Conservation (phyloP, 768 basidiomycete species). For the Pleurotus giganteus region DNA sequence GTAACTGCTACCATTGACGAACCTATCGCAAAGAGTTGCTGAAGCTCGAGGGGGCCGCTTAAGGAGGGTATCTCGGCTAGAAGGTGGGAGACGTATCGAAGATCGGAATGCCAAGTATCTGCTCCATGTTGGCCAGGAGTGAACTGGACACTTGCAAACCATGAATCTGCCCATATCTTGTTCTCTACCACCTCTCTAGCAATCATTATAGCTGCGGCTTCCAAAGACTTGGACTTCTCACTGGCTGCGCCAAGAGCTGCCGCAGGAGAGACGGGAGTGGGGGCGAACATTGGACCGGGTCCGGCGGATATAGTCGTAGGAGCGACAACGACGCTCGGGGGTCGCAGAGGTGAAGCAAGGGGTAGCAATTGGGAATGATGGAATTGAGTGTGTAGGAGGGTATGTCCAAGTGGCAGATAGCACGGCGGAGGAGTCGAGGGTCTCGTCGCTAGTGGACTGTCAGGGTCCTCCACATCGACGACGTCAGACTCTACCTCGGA, state of each 20-base stretch:
- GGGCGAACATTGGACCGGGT: conserved; percentile 45
- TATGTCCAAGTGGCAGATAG: conserved; percentile 70
- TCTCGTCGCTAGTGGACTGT: conserved; percentile 41
- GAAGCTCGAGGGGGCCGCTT: conserved; percentile 41
- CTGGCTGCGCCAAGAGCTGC: conserved; percentile 60
- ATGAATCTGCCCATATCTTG: conserved; percentile 62
- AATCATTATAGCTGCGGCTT: conserved; percentile 61
- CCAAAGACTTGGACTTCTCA: conserved; percentile 66
- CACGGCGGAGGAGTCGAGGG: conserved; percentile 69
- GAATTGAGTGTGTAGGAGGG: conserved; percentile 67
- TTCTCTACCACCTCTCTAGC: conserved; percentile 77
- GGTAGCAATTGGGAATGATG: conserved; percentile 62
- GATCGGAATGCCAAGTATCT: conserved; percentile 61
- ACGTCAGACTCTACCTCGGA: conserved; percentile 35
- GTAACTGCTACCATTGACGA: conserved; percentile 11
- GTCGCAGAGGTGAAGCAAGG: conserved; percentile 56
- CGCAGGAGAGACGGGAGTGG: conserved; percentile 84
- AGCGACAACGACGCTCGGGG: conserved; percentile 51
- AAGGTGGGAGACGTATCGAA: conserved; percentile 40
- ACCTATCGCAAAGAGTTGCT: conserved; percentile 42
- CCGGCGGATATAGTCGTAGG: conserved; percentile 41
- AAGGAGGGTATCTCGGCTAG: conserved; percentile 36
- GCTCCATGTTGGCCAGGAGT: conserved; percentile 18
- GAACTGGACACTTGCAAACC: conserved; percentile 42
- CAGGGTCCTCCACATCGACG: conserved; percentile 29